A percentile compares a stretch with the other conserved stretches of the same genome.
Conservation (phyloP, 305 asterid species). For the Fraxinus xanthoxyloides region DNA sequence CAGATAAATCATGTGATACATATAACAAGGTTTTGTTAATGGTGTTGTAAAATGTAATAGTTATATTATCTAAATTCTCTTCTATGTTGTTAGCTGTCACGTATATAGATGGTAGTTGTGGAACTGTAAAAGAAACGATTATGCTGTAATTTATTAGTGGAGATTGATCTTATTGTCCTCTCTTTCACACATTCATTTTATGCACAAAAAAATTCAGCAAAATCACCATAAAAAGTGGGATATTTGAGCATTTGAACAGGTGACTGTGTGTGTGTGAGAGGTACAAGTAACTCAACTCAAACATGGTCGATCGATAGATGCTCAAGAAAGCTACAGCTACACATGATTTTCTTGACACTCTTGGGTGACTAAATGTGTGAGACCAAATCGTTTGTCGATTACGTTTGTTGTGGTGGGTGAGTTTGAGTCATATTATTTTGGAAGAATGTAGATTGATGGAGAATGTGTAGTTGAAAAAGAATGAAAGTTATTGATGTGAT, state of each 20-base stretch:
- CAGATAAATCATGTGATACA: background rate
- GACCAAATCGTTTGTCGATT: background rate
- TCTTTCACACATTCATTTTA: background rate
- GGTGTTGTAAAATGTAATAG: constrained; percentile 24
- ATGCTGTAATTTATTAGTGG: background rate
- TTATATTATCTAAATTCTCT: background rate
- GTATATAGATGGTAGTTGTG: constrained; percentile 16
- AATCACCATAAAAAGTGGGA: background rate
- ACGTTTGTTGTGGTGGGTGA: background rate
- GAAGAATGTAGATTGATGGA: no score
- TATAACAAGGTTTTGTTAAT: constrained; percentile 11
- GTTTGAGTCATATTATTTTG: no score
- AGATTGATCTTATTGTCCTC: background rate
- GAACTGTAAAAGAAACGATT: constrained; percentile 25
- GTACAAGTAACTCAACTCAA: background rate
- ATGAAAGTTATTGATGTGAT: no score
- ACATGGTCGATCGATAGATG: background rate
- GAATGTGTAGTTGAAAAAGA: no score
- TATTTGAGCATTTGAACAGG: background rate
- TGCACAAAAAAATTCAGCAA: background rate
- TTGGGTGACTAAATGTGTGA: background rate
- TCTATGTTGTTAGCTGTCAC: background rate
- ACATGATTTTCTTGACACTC: background rate
- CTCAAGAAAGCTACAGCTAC: background rate
- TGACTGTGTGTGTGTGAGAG: background rate